Percentiles rank a stretch among this genome's conserved stretches.
Evolutionary conservation across 768 basidiomycete genomes (phyloP).

Genomic region (Nevesoporus exiguus): DNA sequence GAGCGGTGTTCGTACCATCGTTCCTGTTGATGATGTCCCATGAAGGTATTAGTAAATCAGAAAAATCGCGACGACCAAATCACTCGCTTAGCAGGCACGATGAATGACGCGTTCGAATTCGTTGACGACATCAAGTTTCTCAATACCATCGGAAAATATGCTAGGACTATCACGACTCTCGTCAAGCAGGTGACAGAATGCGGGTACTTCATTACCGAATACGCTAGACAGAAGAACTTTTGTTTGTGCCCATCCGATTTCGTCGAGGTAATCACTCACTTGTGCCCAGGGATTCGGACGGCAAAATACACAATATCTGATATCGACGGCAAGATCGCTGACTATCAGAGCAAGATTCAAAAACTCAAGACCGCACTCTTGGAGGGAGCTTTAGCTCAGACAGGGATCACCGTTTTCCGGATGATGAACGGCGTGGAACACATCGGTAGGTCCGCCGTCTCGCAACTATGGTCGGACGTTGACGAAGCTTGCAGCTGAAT

Average conservation of each 20-base stretch:
- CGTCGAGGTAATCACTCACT: not conserved
- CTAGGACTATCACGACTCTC: not conserved
- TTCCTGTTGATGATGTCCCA: no score
- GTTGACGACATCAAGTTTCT: not conserved
- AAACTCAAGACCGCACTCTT: not conserved
- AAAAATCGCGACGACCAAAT: not conserved
- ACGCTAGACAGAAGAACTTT: not conserved
- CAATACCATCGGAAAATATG: not conserved
- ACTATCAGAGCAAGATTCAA: not conserved
- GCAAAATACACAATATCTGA: not conserved
- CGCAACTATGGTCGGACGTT: not conserved
- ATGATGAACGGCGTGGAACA: not conserved
- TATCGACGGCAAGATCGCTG: not conserved
- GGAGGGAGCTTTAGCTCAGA: not conserved
- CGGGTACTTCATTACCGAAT: no score
- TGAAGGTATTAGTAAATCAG: not conserved
- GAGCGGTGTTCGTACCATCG: no score
- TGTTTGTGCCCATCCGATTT: not conserved
- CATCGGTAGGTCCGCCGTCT: not conserved
- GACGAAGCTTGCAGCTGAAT: not conserved
- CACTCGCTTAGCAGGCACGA: not conserved
- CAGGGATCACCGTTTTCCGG: not conserved
- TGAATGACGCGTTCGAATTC: not conserved
- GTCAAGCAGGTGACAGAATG: not conserved
- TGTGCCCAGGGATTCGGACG: not conserved